Evolutionary conservation across 1,284 basidiomycete genomes (phyloP), one percentile per base, ranked within the genome.

Genomic region (Pseudozyma thailandica): DNA sequence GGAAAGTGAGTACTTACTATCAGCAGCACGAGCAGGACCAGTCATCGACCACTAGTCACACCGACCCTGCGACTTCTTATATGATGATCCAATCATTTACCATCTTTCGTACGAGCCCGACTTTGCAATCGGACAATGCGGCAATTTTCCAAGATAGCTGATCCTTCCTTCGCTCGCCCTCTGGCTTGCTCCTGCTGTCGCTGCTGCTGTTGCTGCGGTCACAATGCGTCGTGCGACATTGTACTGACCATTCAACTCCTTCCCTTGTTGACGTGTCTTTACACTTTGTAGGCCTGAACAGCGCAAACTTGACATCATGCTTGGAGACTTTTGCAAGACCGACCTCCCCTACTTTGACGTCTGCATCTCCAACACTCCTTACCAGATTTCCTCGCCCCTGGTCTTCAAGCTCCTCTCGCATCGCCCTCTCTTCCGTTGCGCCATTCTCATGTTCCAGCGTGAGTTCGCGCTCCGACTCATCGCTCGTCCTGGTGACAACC

Each of bases 401-500:
- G 91, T 98, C 49, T 98, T 98, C 87, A 93, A 93, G 74, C 88
- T 98, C 31, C 90, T 98, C 53, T 97, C 95, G 2, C 94, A 98
- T 80, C 91, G 95, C 8, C 95, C 95, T 0, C 87, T 97, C 47
- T 94, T 92, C 83, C 92, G 95, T 30, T 90, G 91, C 66, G 93
- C 93, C 26, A 94, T 98, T 69, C 91, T 98, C 85, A 98, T 98
- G 95, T 98, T 98, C 86, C 95, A 98, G 85, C 91, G 94, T 56
- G 95, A 98, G 83, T 98, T 98, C 80, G 95, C 96, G 0, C 87
- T 95, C 60, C 91, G 96, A 2, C 88, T 99, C 13, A 90, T 93
- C 39, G 96, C 95, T 3, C 87, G 89, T 26, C 93, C 96, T 0
- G 90, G 90, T 2, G 90, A 92, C 9, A 86, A 89, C 25, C 86